A percentile compares a stretch with the other conserved stretches of the same genome.
phyloP scores from a whole-genome alignment of 1,284 basidiomycete species.

The Sporisorium reilianum region DNA sequence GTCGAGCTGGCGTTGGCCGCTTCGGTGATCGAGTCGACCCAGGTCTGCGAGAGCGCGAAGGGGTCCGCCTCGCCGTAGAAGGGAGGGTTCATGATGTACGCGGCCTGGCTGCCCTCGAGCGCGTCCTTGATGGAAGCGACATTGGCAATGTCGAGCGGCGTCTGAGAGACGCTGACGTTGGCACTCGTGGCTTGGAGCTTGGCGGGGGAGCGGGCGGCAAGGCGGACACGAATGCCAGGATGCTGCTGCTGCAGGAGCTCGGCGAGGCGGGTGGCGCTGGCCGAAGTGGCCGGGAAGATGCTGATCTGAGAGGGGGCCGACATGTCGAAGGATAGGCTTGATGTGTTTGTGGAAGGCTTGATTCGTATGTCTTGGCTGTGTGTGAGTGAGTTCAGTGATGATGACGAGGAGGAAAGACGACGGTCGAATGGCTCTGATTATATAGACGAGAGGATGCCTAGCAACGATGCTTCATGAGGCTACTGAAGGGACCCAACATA shows the following conservation, averaged over 20 bases:
- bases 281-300: conserved; percentile 36
- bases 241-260: conserved; percentile 24
- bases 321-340: conserved; percentile 7
- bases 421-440: neutral
- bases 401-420: neutral
- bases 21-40: conserved; percentile 10
- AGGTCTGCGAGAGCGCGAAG: conserved; percentile 9
- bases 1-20: conserved; percentile 23
- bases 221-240: conserved; percentile 20
- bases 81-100: conserved; percentile 34
- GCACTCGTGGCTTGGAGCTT: conserved; percentile 14
- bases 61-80: conserved; percentile 17
- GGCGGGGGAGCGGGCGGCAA: conserved; percentile 22
- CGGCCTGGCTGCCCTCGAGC: conserved; percentile 26
- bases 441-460: conserved; percentile 4
- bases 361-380: neutral
- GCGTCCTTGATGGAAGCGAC: conserved; percentile 23
- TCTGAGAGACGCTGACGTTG: conserved; percentile 20
- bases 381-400: neutral
- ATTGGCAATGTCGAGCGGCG: conserved; percentile 15
- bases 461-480: neutral
- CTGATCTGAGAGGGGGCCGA: conserved; percentile 27
- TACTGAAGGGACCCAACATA: neutral
- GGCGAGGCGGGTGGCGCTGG: conserved; percentile 8
- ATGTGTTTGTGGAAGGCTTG: too few species aligned